phyloP scores from a whole-genome alignment of 2,329 filamentous ascomycete genomes.

The Trichophyton rubrum region DNA sequence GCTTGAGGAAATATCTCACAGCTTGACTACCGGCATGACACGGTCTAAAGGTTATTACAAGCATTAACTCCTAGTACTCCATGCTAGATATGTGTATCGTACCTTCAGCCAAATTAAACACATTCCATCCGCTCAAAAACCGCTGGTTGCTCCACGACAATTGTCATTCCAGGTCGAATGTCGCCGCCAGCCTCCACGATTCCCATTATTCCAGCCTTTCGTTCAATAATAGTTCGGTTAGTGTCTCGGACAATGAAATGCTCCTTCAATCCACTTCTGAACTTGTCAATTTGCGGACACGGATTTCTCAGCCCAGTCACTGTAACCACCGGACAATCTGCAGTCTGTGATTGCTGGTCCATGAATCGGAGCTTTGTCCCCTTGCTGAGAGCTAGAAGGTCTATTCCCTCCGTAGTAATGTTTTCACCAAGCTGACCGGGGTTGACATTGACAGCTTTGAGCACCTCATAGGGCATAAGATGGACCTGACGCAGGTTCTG shows the following conservation, averaged over 20 bases:
- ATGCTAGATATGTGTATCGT: background rate
- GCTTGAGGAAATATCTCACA: too few relatives aligned
- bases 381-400: constrained; percentile 13
- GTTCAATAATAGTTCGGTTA: constrained; percentile 12
- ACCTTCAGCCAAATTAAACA: constrained; percentile 7
- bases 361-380: constrained; percentile 17
- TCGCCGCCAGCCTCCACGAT: constrained; percentile 16
- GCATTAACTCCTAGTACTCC: background rate
- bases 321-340: constrained; percentile 10
- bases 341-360: background rate
- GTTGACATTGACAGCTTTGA: constrained; percentile 10
- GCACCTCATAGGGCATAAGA: constrained; percentile 17
- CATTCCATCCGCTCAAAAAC: constrained; percentile 11
- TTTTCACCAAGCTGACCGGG: constrained; percentile 18
- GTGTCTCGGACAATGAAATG: constrained; percentile 9
- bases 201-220: constrained; percentile 18
- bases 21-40: too few relatives aligned
- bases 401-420: constrained; percentile 16
- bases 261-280: constrained; percentile 10
- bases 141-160: constrained; percentile 14
- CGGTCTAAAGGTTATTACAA: background rate
- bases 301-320: constrained; percentile 17
- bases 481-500: constrained; percentile 21
- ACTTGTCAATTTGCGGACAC: constrained; percentile 16
- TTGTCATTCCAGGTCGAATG: constrained; percentile 15